Conservation (phyloP, 495 filamentous ascomycete species). For the Trichoderma asperelloides region DNA sequence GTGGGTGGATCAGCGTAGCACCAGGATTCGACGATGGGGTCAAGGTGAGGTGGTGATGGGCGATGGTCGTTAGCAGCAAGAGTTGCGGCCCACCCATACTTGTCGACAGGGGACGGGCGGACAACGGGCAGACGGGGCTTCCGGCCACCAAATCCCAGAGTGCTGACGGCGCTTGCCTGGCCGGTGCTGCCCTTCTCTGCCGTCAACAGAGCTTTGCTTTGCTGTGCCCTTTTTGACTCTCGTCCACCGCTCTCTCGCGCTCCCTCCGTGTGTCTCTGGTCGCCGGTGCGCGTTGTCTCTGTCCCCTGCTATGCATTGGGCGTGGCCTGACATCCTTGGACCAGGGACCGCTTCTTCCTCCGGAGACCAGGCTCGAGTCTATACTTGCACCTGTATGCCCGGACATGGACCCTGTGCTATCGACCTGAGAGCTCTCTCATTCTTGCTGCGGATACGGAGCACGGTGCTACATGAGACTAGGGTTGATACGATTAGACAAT, state of each 20-base stretch:
- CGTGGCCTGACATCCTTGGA: not conserved
- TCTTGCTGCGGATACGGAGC: not conserved
- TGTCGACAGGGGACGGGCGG: slow-evolving; percentile 7
- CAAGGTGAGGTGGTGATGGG: slow-evolving; percentile 5
- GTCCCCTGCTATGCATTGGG: not conserved
- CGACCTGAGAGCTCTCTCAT: not conserved
- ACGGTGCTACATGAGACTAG: not conserved
- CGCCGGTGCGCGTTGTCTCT: not conserved
- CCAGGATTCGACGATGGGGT: slow-evolving; percentile 2
- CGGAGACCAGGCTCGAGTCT: not conserved
- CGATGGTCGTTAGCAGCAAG: slow-evolving; percentile 4
- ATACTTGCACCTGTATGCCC: not conserved
- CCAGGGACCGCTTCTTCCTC: not conserved
- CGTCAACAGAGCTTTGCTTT: not conserved
- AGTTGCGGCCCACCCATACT: not conserved
- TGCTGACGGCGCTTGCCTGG: slow-evolving; percentile 8
- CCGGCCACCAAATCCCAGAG: slow-evolving; percentile 6
- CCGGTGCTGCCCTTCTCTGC: not conserved
- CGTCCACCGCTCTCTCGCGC: not conserved
- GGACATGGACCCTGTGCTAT: not conserved
- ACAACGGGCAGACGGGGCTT: slow-evolving; percentile 7
- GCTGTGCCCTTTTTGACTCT: not conserved
- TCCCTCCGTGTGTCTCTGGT: not conserved
- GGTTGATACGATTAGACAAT: slow-evolving; percentile 8
- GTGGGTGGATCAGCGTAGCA: slow-evolving; percentile 7